Base-by-base conservation (phyloP, 163 green algal genomes). In the Scenedesmus sp. region DNA sequence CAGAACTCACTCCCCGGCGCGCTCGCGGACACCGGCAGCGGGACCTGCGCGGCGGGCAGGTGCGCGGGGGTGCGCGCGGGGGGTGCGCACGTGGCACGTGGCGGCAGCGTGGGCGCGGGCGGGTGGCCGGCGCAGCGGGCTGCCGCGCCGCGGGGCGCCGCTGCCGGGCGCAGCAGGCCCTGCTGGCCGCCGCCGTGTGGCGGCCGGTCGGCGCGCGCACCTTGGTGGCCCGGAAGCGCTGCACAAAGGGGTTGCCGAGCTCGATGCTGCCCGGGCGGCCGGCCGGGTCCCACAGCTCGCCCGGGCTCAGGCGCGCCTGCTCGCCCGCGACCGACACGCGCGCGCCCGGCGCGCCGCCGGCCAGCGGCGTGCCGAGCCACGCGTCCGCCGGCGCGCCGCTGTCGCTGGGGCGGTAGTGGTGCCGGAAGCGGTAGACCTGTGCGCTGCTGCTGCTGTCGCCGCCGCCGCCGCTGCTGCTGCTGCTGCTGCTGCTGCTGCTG, bases 151-250 rank as follows among this genome's bases (percentile, higher is more conserved):
- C n/a, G n/a, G n/a, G n/a, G n/a, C n/a, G n/a, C n/a, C n/a, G n/a
- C n/a, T n/a, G n/a, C n/a, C n/a, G n/a, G n/a, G n/a, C n/a, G n/a
- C n/a, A n/a, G n/a, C n/a, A n/a, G n/a, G n/a, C n/a, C n/a, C n/a
- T n/a, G n/a, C n/a, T n/a, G n/a, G n/a, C n/a, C n/a, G n/a, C n/a
- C n/a, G n/a, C n/a, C n/a, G n/a, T n/a, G n/a, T n/a, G n/a, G n/a
- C n/a, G n/a, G n/a, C n/a, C n/a, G n/a, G n/a, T n/a, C n/a, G n/a
- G n/a, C n/a, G n/a, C n/a, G n/a, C n/a, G 33, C 17, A 80, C 79
- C 7, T 76, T 69, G n/a, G 63, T 80, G 36, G 82, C 56, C 31
- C 83, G 54, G 14, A 69, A 86, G 13, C 80, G 74, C 83, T 85
- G 78, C 2, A 73, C 83, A 74, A 63, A 65, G 0, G 47, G 47